These are phyloP conservation scores for Trametes cinnabarina DNA, from an alignment of 768 basidiomycete genomes.

Conservation along the genomic window DNA sequence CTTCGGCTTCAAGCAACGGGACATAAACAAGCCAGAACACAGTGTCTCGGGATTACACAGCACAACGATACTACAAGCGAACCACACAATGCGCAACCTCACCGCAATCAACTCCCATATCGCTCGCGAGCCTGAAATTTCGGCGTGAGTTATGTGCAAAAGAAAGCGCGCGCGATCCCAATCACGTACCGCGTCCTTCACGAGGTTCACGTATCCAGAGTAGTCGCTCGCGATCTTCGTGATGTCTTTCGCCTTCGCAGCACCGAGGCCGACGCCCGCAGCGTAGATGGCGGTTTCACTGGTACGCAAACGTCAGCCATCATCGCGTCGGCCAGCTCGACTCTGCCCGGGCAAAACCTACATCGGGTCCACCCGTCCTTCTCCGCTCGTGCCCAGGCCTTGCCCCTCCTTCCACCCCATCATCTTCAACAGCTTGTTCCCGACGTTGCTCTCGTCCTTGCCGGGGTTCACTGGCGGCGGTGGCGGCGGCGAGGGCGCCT, in stretches of 20 bases:
- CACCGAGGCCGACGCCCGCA: constrained; percentile 88
- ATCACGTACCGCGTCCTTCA: constrained; percentile 30
- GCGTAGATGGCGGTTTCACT: constrained; percentile 86
- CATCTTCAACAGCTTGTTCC: constrained; percentile 91
- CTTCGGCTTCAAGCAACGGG: too few species aligned
- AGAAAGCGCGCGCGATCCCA: neutral
- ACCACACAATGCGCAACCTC: too few species aligned
- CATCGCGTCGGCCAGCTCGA: constrained; percentile 5
- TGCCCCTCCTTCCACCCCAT: constrained; percentile 97
- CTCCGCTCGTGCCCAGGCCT: constrained; percentile 78
- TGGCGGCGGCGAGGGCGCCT: constrained; percentile 58
- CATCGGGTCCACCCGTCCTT: constrained; percentile 89
- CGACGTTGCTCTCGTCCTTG: constrained; percentile 81
- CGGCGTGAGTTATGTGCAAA: neutral
- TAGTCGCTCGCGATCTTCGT: constrained; percentile 33
- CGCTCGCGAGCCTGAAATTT: constrained; percentile 34
- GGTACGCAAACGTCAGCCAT: neutral
- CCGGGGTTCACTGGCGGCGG: constrained; percentile 66
- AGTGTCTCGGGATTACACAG: too few species aligned
- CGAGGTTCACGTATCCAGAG: constrained; percentile 29
- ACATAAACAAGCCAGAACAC: too few species aligned
- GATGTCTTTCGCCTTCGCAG: constrained; percentile 84
- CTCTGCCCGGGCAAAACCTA: constrained; percentile 38
- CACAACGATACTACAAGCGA: too few species aligned
- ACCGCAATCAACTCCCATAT: constrained; percentile 31